Conservation (phyloP, 2,329 filamentous ascomycete genomes). For the Xylariaceae sp. region DNA sequence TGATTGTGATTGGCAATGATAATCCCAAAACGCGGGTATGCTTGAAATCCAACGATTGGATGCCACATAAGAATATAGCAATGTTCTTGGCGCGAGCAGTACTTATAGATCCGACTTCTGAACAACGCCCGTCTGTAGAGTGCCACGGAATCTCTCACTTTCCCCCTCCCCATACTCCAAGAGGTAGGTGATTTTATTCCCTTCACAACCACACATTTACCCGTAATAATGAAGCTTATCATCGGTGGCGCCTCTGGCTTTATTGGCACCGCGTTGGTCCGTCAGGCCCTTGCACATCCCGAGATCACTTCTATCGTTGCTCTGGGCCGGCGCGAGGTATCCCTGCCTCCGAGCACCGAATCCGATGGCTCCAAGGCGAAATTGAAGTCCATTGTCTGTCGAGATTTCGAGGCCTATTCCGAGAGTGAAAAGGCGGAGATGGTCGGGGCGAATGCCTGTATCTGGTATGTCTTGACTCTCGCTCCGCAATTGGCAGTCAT, state of each 20-base stretch:
- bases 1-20: no score
- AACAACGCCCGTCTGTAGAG: no score
- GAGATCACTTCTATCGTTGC: background rate
- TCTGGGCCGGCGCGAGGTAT: background rate
- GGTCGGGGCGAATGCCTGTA: slow-evolving; percentile 32
- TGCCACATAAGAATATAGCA: no score
- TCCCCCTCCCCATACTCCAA: no score
- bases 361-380: slow-evolving; percentile 18
- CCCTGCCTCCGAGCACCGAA: background rate
- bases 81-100: no score
- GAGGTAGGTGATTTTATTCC: no score
- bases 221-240: background rate
- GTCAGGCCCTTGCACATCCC: background rate
- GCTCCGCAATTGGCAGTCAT: background rate
- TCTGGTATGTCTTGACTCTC: slow-evolving; percentile 30
- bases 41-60: no score
- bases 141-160: no score
- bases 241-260: background rate
- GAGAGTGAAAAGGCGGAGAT: slow-evolving; percentile 30
- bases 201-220: background rate
- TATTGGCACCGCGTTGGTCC: background rate
- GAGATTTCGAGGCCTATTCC: slow-evolving; percentile 32
- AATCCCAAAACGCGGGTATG: no score
- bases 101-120: no score
- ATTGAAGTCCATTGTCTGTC: slow-evolving; percentile 30